Evolutionary conservation across 352 stramenopile genomes (phyloP), one percentile per base, ranked within the genome.

Genomic region (Pythium guiyangense): DNA sequence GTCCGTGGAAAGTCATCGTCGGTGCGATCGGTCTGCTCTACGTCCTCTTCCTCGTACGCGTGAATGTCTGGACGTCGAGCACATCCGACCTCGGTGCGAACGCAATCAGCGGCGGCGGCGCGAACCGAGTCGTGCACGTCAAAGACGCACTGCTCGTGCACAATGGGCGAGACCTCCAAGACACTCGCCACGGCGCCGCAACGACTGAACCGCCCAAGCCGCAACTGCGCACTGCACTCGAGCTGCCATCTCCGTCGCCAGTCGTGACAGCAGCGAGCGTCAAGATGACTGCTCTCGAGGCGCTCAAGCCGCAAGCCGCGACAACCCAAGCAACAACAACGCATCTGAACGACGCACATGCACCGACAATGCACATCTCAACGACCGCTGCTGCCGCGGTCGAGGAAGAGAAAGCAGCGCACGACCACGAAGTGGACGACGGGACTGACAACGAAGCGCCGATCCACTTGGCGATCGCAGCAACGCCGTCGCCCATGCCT

Each of bases 1-100:
- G 53, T 14, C 53, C 53, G 10, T 65, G 59, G 59, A 55, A 55
- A 27, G 29, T 52, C 6, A 29, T 60, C 29, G 20, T 65, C 1
- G 59, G 45, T 5, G 52, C 46, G 9, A 65, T 65, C 27, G 46
- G 35, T 14, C 20, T 65, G 27, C 59, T 65, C 52, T 65, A 65
- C 46, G 20, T 56, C n/a, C 39, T 65, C 35, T 65, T 65, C 46
- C 52, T 65, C 59, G 59, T 65, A 39, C 59, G 48, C 37, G 52
- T 65, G 12, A 59, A 55, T 15, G n/a, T 60, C 1, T 65, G 59
- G 59, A 34, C 51, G 3, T 26, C 40, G 18, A n/a, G 42, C n/a
- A 34, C 17, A 4, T 15, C 31, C 14, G 37, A 58, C 1, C 20
- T 51, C 14, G 17, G 15, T 6, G 52, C 59, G 37, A 65, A 65